phyloP scores from a whole-genome alignment of 2,329 filamentous ascomycete species.

The Xylariaceae sp. region DNA sequence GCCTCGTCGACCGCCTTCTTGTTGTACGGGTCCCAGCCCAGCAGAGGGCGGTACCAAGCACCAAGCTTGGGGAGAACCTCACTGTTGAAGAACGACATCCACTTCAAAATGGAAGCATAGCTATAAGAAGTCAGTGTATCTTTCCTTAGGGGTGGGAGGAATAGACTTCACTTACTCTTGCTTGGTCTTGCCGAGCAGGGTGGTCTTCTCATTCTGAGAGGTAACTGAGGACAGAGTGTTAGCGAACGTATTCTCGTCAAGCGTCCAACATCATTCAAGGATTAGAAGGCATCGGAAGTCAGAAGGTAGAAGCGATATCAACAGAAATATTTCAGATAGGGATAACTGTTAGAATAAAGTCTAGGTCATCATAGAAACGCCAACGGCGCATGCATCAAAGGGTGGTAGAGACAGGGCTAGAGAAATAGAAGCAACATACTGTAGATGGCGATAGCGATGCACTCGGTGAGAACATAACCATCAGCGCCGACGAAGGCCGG shows the following conservation, averaged over 20 bases:
- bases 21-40: slow-evolving; percentile 87
- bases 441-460: slow-evolving; percentile 96
- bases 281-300: slow-evolving; percentile 49
- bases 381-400: slow-evolving; percentile 16
- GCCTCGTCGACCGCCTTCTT: slow-evolving; percentile 93
- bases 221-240: slow-evolving; percentile 66
- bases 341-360: slow-evolving; percentile 88
- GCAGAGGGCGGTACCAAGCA: slow-evolving; percentile 83
- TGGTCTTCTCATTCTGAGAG: slow-evolving; percentile 99
- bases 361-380: slow-evolving; percentile 68
- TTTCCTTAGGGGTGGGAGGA: background rate
- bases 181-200: slow-evolving; percentile 99
- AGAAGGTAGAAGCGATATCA: slow-evolving; percentile 87
- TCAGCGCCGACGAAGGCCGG: slow-evolving; percentile 92
- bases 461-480: slow-evolving; percentile 86
- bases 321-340: slow-evolving; percentile 94
- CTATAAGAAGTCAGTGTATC: slow-evolving; percentile 42
- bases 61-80: slow-evolving; percentile 77
- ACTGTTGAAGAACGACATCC: slow-evolving; percentile 95
- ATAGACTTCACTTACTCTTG: slow-evolving; percentile 72
- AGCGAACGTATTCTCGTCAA: slow-evolving; percentile 36
- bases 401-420: slow-evolving; percentile 12
- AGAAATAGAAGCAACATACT: slow-evolving; percentile 63
- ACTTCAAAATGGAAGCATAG: slow-evolving; percentile 95
- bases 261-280: slow-evolving; percentile 18